Evolutionary conservation across 192 early-diverging fungal species (phyloP), one percentile per base, ranked within the genome.

Genomic region (Allomyces javanicus): DNA sequence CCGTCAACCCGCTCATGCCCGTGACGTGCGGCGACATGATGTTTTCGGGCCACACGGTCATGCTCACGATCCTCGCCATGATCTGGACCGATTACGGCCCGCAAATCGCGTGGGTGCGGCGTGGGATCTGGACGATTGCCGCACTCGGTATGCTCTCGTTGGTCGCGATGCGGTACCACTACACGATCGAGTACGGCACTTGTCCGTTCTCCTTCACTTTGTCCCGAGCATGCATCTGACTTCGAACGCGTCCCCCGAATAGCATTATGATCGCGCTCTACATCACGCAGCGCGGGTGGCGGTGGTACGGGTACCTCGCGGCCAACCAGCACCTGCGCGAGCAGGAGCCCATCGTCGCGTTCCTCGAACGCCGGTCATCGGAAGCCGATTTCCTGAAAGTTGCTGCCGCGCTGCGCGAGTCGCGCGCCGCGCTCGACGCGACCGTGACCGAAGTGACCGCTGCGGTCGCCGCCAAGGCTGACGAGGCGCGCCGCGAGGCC

Each of bases 1-100:
- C 12, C 1, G 50, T 84, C 62, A 79, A 80, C 1, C 72, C 79
- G 4, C 84, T 86, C 64, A 66, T 71, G 19, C 40, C 81, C 44
- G 83, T 84, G 26, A 72, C 83, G 9, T 86, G 85, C 68, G 85
- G 85, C 26, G 85, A 86, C 61, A 77, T 77, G 24, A 86, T 84
- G 61, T 86, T 81, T 66, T 81, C 78, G 24, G 85, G 85, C 25
- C 85, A 86, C 69, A 83, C 85, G 10, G 67, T 82, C 33, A 80
- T 86, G 21, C 81, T 84, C 68, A 77, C 83, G 0, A 74, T 83
- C 55, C 82, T 76, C 25, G 80, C 81, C 0, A 68, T 86, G 68
- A 73, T 76, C 61, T 84, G 82, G 82, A 71, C 79, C 24, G 77
- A 80, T 45, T 81, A 82, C 70, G 75, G 78, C 19, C 78, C 78